Percentiles rank a stretch among this genome's conserved stretches.
phyloP scores from a whole-genome alignment of 345 rosid species.

The Syzygium grande region DNA sequence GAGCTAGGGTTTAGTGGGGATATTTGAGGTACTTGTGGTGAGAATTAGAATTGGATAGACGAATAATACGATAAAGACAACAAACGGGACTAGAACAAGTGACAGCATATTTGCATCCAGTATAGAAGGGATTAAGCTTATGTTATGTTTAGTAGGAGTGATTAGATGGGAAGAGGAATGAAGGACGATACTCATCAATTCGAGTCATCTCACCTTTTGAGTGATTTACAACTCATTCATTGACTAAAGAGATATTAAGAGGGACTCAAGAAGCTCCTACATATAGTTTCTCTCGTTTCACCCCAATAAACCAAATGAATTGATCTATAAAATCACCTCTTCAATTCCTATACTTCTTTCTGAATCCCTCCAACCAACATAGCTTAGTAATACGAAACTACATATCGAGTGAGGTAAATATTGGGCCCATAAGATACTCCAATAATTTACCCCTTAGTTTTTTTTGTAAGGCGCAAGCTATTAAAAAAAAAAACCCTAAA shows the following conservation, averaged over 20 bases:
- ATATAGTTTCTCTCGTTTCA: not conserved
- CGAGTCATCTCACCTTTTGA: not conserved
- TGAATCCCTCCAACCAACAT: not conserved
- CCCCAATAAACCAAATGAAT: not conserved
- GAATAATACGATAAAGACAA: not conserved
- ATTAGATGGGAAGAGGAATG: not conserved
- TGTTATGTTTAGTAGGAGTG: not conserved
- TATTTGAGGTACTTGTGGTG: not conserved
- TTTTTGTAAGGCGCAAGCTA: not conserved
- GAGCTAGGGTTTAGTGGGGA: not conserved
- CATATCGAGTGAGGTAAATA: not conserved
- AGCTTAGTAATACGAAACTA: not conserved
- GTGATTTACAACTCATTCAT: not conserved
- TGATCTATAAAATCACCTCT: not conserved
- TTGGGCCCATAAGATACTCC: not conserved
- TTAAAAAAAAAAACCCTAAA: not conserved
- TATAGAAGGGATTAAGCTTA: not conserved
- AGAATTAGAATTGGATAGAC: not conserved
- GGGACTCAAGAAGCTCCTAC: not conserved
- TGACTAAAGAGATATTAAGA: not conserved
- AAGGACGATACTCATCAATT: not conserved
- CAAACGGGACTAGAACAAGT: not conserved
- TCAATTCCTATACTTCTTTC: not conserved
- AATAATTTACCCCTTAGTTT: not conserved
- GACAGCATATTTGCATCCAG: not conserved